These are phyloP conservation scores for Tubosaeta brunneosetosa DNA, from an alignment of 768 basidiomycete species.

Conservation along the genomic window DNA sequence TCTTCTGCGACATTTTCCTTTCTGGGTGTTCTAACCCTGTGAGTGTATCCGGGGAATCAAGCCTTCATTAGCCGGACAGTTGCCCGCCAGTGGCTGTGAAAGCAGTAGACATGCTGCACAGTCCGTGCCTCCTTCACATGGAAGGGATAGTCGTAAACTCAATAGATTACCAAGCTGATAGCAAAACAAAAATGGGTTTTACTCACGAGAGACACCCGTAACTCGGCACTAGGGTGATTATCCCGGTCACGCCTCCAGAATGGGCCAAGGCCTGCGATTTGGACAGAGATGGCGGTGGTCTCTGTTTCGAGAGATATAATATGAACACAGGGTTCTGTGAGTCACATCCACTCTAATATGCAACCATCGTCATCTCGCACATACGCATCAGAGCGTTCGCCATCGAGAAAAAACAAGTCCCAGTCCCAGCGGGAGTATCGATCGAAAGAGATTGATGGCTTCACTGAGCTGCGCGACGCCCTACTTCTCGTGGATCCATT, in stretches of 20 bases:
- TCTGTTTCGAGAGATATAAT: conserved; percentile 10
- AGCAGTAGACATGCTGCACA: background rate
- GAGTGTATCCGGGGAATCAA: background rate
- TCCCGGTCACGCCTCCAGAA: background rate
- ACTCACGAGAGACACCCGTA: background rate
- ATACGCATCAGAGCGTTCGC: conserved; percentile 1
- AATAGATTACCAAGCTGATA: no score
- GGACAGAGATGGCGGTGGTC: conserved; percentile 1
- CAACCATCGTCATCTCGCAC: conserved; percentile 10
- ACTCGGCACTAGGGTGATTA: background rate
- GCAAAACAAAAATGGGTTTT: background rate
- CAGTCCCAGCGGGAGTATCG: conserved; percentile 29
- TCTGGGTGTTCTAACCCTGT: background rate
- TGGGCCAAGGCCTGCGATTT: background rate
- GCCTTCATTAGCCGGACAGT: background rate
- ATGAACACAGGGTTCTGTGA: conserved; percentile 4
- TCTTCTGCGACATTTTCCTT: background rate
- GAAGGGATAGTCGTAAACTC: background rate
- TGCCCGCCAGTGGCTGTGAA: background rate
- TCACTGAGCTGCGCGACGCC: conserved; percentile 26
- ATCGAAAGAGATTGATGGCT: conserved; percentile 28
- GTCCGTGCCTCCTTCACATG: background rate
- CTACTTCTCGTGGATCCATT: conserved; percentile 23
- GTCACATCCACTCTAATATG: conserved; percentile 15
- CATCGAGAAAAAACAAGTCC: conserved; percentile 19